Evolutionary conservation across 75 land plant genomes (phyloP).

Genomic region (Sequoia sempervirens): DNA sequence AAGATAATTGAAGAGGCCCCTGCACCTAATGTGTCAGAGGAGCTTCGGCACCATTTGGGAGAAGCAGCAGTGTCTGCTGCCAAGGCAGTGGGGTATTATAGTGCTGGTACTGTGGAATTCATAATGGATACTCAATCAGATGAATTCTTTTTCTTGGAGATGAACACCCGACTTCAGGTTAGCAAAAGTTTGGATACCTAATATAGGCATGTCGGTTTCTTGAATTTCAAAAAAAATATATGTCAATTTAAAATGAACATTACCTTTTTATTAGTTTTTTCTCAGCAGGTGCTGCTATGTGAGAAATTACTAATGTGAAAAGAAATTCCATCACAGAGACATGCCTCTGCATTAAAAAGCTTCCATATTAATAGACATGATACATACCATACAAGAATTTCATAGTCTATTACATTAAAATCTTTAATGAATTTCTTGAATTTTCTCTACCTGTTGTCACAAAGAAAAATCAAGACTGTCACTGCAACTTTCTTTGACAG

Average conservation of each 20-base stretch:
- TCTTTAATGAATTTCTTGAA: neutral
- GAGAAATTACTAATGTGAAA: neutral
- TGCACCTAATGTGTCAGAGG: conserved; percentile 72
- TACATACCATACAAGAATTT: neutral
- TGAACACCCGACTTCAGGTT: conserved; percentile 99
- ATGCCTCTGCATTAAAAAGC: neutral
- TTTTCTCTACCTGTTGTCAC: neutral
- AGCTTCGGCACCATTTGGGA: conserved; percentile 78
- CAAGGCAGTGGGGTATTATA: conserved; percentile 95
- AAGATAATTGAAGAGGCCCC: conserved; percentile 99
- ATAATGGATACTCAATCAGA: conserved; percentile 82
- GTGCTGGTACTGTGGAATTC: conserved; percentile 98
- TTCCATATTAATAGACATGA: neutral
- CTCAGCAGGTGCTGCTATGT: neutral
- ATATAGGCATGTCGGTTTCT: neutral
- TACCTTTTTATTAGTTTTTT: neutral
- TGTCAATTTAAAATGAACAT: neutral
- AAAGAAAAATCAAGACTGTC: neutral
- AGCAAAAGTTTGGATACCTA: neutral
- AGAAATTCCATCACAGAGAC: neutral
- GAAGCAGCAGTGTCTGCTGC: conserved; percentile 98
- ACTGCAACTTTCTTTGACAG: neutral
- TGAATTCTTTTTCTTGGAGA: conserved; percentile 94
- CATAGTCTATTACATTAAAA: neutral
- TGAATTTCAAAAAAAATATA: neutral